Evolutionary conservation across 2,329 filamentous ascomycete genomes (phyloP).

Genomic region (Didymella segeticola): DNA sequence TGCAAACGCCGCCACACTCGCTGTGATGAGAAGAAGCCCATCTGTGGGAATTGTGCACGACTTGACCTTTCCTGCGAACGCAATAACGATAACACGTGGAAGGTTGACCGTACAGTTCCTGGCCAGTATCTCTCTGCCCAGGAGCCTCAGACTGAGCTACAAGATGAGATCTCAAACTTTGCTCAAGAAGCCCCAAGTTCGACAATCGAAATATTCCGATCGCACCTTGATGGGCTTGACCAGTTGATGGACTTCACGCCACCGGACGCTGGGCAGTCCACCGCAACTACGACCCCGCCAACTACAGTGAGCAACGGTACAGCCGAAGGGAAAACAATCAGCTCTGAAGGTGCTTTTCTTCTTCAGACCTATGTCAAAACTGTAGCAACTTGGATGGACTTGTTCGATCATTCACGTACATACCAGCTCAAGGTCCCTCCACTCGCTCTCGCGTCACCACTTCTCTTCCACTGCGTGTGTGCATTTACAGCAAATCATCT

Average conservation of each 20-base stretch:
- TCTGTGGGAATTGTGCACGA: slow-evolving; percentile 43
- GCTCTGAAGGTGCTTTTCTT: slow-evolving; percentile 40
- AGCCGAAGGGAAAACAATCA: slow-evolving; percentile 25
- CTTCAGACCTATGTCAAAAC: slow-evolving; percentile 42
- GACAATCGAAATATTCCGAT: slow-evolving; percentile 28
- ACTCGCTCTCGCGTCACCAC: slow-evolving; percentile 36
- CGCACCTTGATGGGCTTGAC: slow-evolving; percentile 34
- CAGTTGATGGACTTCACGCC: slow-evolving; percentile 12
- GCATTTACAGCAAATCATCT: slow-evolving; percentile 47
- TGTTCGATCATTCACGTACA: slow-evolving; percentile 40
- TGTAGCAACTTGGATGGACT: slow-evolving; percentile 46
- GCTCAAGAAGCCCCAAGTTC: slow-evolving; percentile 7
- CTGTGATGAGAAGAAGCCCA: slow-evolving; percentile 44
- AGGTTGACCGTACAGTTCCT: slow-evolving; percentile 1
- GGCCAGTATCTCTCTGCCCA: slow-evolving; percentile 4
- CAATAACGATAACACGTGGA: slow-evolving; percentile 31
- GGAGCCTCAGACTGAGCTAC: slow-evolving; percentile 7
- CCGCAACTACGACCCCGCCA: slow-evolving; percentile 21
- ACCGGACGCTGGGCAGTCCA: slow-evolving; percentile 21
- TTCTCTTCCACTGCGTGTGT: slow-evolving; percentile 44
- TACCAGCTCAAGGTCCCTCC: slow-evolving; percentile 42
- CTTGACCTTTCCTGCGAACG: slow-evolving; percentile 38
- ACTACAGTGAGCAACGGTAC: slow-evolving; percentile 3
- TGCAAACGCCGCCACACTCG: slow-evolving; percentile 45
- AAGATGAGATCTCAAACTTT: slow-evolving; percentile 19